Evolutionary conservation across 2,329 filamentous ascomycete genomes (phyloP).

Genomic region (Pestalotiopsis sp.): DNA sequence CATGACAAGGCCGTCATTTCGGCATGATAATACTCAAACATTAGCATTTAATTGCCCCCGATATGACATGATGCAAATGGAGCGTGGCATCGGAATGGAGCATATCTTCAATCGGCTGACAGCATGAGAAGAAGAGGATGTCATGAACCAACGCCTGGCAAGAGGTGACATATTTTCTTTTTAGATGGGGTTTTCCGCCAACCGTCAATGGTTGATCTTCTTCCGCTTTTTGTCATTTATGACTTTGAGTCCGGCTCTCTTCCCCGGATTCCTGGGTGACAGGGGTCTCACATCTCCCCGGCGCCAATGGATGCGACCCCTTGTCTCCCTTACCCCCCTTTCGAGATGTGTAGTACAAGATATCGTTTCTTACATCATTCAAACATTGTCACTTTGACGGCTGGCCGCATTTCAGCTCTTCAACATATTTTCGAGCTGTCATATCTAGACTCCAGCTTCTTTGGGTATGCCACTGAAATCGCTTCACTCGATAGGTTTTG

Average conservation of each 20-base stretch:
- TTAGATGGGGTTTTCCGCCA: background rate
- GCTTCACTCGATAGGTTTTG: background rate
- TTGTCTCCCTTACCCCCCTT: background rate
- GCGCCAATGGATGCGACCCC: background rate
- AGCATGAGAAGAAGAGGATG: background rate
- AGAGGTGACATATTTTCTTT: background rate
- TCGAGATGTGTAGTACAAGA: background rate
- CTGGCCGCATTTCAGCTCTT: background rate
- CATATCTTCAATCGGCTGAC: background rate
- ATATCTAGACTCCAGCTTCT: no score
- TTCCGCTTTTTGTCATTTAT: slow-evolving; percentile 9
- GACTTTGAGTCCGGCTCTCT: slow-evolving; percentile 6
- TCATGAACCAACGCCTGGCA: background rate
- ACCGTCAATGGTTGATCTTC: slow-evolving; percentile 5
- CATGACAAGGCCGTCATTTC: background rate
- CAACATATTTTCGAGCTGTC: no score
- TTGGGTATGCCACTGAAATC: background rate
- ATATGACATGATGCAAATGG: background rate
- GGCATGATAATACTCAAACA: background rate
- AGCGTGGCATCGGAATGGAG: background rate
- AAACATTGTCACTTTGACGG: background rate
- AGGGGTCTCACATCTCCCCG: background rate
- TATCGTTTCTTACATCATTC: background rate
- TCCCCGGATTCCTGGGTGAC: slow-evolving; percentile 5
- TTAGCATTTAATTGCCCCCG: background rate